phyloP scores from a whole-genome alignment of 208 protist species.

The Tritrichomonas foetus region DNA sequence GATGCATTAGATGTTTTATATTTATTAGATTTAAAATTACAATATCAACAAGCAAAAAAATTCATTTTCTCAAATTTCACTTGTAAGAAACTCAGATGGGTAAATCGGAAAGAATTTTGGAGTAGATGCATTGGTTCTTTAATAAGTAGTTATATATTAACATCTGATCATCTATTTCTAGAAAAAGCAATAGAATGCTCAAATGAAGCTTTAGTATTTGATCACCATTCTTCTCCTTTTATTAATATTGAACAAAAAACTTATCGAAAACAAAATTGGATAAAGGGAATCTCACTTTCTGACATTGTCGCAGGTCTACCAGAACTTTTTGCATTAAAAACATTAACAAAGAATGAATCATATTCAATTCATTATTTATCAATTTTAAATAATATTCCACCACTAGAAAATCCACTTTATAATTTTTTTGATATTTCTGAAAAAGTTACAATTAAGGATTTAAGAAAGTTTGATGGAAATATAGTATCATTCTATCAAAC shows the following conservation, averaged over 20 bases:
- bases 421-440: background rate
- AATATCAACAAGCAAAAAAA: background rate
- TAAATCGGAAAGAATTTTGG: background rate
- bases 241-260: background rate
- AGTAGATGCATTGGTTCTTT: background rate
- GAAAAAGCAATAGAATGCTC: background rate
- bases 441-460: background rate
- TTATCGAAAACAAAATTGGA: background rate
- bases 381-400: background rate
- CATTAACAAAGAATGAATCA: background rate
- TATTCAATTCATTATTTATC: background rate
- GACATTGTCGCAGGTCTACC: background rate
- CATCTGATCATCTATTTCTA: background rate
- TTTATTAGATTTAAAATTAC: background rate
- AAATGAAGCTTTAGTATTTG: background rate
- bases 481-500: background rate
- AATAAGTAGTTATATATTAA: background rate
- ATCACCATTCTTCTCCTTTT: background rate
- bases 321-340: background rate
- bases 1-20: background rate
- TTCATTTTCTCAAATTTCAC: background rate
- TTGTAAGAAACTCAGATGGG: background rate
- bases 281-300: background rate
- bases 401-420: background rate
- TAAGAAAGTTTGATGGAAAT: background rate